A percentile compares a stretch with the other conserved stretches of the same genome.
Evolutionary conservation across 2,329 filamentous ascomycete genomes (phyloP).

Genomic region (Aspergillus brunneoviolaceus): DNA sequence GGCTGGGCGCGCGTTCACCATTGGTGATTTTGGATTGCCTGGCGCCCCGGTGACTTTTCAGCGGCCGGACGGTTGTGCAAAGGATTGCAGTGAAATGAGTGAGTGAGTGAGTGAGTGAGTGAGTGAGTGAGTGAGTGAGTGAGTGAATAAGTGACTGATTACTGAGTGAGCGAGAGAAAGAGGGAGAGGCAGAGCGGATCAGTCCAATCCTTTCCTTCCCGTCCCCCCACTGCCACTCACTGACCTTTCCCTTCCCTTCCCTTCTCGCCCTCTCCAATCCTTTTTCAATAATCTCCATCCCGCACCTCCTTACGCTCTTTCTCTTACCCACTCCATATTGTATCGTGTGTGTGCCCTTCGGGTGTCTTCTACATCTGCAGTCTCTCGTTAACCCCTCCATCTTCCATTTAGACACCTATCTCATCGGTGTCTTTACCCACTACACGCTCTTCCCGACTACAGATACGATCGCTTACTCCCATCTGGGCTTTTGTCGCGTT

Average conservation of each 20-base stretch:
- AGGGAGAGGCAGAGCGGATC: background rate
- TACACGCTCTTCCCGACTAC: background rate
- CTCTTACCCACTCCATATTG: slow-evolving; percentile 5
- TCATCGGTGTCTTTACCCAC: background rate
- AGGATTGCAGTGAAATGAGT: too few relatives aligned
- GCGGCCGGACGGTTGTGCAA: slow-evolving; percentile 7
- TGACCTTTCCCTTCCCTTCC: slow-evolving; percentile 8
- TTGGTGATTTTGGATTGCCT: slow-evolving; percentile 10
- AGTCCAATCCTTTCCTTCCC: background rate
- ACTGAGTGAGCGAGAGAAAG: too few relatives aligned
- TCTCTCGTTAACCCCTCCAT: slow-evolving; percentile 23
- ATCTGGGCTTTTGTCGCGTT: slow-evolving; percentile 3
- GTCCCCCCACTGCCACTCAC: slow-evolving; percentile 1
- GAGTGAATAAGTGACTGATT: too few relatives aligned
- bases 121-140: background rate
- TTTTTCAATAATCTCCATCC: slow-evolving; percentile 13
- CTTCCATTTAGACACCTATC: slow-evolving; percentile 4
- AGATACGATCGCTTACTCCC: background rate
- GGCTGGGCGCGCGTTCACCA: slow-evolving; percentile 2
- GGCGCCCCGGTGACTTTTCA: background rate
- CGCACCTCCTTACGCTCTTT: slow-evolving; percentile 13
- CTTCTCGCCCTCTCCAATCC: slow-evolving; percentile 10
- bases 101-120: background rate
- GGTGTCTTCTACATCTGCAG: slow-evolving; percentile 9
- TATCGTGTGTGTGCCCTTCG: slow-evolving; percentile 3